Conservation (phyloP, 139 green algal genomes). For the Chlorella sp. region DNA sequence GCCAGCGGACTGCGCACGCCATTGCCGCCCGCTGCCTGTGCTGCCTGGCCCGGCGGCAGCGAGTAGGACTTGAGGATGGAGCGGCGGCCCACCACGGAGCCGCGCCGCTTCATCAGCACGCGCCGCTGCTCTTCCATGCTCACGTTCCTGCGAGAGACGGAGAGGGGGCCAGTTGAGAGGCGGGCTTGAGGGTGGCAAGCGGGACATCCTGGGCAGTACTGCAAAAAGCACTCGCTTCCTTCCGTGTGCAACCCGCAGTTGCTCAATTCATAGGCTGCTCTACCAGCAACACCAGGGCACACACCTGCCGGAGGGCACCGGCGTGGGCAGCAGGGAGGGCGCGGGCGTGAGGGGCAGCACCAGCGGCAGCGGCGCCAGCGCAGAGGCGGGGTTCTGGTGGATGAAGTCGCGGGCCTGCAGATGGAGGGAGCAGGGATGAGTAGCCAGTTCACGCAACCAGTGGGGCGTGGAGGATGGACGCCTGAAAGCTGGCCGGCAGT, state of each 20-base stretch:
- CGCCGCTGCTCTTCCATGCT: slow-evolving; percentile 57
- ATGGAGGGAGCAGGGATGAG: background rate
- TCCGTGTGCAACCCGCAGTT: too few species aligned
- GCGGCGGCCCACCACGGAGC: slow-evolving; percentile 73
- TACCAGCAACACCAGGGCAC: background rate
- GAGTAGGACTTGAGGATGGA: slow-evolving; percentile 92
- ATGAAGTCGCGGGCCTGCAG: slow-evolving; percentile 67
- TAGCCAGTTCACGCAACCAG: too few species aligned
- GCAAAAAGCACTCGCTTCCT: too few species aligned
- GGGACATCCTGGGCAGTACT: too few species aligned
- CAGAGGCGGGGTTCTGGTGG: slow-evolving; percentile 78
- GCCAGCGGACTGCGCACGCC: background rate
- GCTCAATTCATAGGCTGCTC: too few species aligned
- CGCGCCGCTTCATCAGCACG: slow-evolving; percentile 76
- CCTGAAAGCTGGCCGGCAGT: too few species aligned
- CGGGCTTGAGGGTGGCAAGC: too few species aligned
- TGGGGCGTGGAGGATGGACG: too few species aligned
- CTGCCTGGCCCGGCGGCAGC: background rate
- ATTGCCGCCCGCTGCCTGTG: background rate
- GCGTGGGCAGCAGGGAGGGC: slow-evolving; percentile 9
- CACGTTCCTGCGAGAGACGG: slow-evolving; percentile 45
- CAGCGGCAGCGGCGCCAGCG: slow-evolving; percentile 76
- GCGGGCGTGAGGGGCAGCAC: slow-evolving; percentile 36
- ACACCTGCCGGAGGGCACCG: slow-evolving; percentile 25
- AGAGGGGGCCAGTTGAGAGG: too few species aligned